phyloP scores from a whole-genome alignment of 164 flowering plant genomes.

The Berberis thunbergii region DNA sequence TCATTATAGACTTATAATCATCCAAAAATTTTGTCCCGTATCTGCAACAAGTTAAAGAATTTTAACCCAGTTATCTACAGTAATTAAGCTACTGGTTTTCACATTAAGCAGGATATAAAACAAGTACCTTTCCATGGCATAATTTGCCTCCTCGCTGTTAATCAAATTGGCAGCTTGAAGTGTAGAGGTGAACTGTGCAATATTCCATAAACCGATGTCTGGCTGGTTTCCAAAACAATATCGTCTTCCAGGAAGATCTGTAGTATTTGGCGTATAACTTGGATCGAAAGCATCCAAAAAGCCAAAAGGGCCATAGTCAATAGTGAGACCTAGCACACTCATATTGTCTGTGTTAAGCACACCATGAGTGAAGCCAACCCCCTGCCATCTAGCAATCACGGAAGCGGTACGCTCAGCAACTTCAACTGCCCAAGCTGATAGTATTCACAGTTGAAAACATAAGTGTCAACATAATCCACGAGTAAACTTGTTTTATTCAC shows the following conservation, averaged over 20 bases:
- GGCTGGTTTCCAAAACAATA: slow-evolving; percentile 99
- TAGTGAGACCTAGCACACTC: slow-evolving; percentile 94
- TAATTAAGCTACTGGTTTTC: too few species aligned
- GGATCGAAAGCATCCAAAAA: slow-evolving; percentile 99
- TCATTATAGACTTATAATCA: slow-evolving; percentile 93
- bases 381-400: slow-evolving; percentile 93
- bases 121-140: slow-evolving; percentile 91
- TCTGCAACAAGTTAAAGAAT: slow-evolving; percentile 32
- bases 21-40: slow-evolving; percentile 97
- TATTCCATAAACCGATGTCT: slow-evolving; percentile 92
- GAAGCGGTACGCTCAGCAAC: slow-evolving; percentile 96
- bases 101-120: background rate
- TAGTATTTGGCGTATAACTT: slow-evolving; percentile 93
- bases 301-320: slow-evolving; percentile 99
- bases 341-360: slow-evolving; percentile 96
- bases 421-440: slow-evolving; percentile 92
- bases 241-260: slow-evolving; percentile 98
- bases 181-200: slow-evolving; percentile 77
- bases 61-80: background rate
- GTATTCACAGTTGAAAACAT: slow-evolving; percentile 5
- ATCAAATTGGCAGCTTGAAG: slow-evolving; percentile 71
- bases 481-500: too few species aligned
- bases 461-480: background rate
- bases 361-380: slow-evolving; percentile 98
- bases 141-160: slow-evolving; percentile 74